Base-by-base conservation (phyloP, 352 stramenopile species). In the Pythium aquatile region DNA sequence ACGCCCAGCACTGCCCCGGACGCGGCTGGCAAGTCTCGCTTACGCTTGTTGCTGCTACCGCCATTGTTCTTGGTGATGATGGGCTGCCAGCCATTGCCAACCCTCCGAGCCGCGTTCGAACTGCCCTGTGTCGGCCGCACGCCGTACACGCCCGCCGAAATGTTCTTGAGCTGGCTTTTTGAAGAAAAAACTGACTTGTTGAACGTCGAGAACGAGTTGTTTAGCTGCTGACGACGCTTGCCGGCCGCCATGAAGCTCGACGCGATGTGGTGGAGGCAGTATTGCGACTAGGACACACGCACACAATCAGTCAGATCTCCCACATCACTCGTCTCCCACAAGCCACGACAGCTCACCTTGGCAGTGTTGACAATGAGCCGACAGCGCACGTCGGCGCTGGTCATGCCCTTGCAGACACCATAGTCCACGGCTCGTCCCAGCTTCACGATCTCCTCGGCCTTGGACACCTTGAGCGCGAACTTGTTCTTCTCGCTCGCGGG, bases 121-220 rank as follows among this genome's bases (percentile, higher is more conserved):
- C 58, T 35, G 14, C 61, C 28, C 63, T 66, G n/a, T 1, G 58
- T 52, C 40, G 63, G 68, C 53, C 62, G 29, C 72, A 81, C 30
- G 70, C 80, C 63, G 65, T 93, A 94, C n/a, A 90, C 81, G 11
- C 86, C 86, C 1, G 82, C 76, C 17, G 86, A 94, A 29, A 94
- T 72, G 57, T 92, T 94, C 51, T 91, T 92, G 1, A 82, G 72
- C 39, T 85, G 76, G 8, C 69, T 74, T 40, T 78, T 68, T 2
- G 63, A 69, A 28, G 74, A 69, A 58, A 93, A 92, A 7, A 93
- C 55, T 14, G 76, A 68, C 61, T 90, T 91, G 20, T 85, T 80
- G 53, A 90, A 79, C 32, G 65, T 88, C 17, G 77, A 79, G 29
- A 86, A 71, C 26, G 74, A 79, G 58, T 86, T 90, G 49, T 93